Percentiles rank a stretch among this genome's conserved stretches.
These are phyloP conservation scores for Hygrocybe coccinea DNA, from an alignment of 768 basidiomycete species.

Conservation along the genomic window DNA sequence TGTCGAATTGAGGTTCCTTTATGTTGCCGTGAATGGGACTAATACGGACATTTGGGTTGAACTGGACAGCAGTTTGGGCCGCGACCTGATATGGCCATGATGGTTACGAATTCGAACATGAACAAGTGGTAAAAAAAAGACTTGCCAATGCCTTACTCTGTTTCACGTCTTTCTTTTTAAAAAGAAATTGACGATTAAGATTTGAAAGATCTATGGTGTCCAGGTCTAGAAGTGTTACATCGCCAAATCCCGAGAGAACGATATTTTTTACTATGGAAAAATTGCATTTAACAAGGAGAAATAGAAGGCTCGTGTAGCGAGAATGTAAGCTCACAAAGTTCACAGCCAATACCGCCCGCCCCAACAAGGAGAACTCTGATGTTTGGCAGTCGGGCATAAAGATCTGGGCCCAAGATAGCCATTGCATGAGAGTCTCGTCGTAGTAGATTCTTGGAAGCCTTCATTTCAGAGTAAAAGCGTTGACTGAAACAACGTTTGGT, in stretches of 20 bases:
- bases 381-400: slow-evolving; percentile 54
- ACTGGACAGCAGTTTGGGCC: slow-evolving; percentile 72
- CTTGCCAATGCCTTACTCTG: slow-evolving; percentile 89
- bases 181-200: slow-evolving; percentile 93
- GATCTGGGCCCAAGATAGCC: slow-evolving; percentile 74
- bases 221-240: slow-evolving; percentile 89
- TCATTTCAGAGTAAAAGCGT: neutral
- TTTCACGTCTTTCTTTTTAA: slow-evolving; percentile 95
- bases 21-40: slow-evolving; percentile 92
- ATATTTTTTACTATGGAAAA: slow-evolving; percentile 80
- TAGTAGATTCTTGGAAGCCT: neutral
- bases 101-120: neutral
- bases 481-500: neutral
- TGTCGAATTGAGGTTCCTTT: slow-evolving; percentile 85
- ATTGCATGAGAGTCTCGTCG: slow-evolving; percentile 56
- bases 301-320: neutral
- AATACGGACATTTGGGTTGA: slow-evolving; percentile 85
- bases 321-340: slow-evolving; percentile 61
- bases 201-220: slow-evolving; percentile 99
- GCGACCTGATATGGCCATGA: slow-evolving; percentile 52
- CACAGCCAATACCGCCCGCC: slow-evolving; percentile 96
- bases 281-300: neutral
- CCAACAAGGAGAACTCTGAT: slow-evolving; percentile 86
- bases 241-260: slow-evolving; percentile 86
- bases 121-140: slow-evolving; percentile 2